Base-by-base conservation (phyloP, 1,284 basidiomycete species). In the Schizophyllum amplum region DNA sequence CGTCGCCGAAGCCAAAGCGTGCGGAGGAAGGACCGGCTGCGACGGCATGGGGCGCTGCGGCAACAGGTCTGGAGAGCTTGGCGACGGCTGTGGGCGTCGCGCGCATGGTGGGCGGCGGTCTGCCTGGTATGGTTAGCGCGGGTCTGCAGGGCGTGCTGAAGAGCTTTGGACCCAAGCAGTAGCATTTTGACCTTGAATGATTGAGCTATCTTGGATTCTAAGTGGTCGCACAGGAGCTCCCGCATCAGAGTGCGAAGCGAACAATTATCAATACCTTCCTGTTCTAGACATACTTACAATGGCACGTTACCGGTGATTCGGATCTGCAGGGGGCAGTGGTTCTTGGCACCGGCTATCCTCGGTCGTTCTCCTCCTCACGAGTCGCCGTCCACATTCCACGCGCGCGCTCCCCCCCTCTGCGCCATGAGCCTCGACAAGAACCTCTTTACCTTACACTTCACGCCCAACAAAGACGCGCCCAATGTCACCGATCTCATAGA, bases 391-490 rank as follows among this genome's bases (percentile, higher is more conserved):
- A 42, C 13, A 17, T 42, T 9, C 7, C 33, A 9, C 33, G 27
- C 33, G 13, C 33, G n/a, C n/a, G n/a, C n/a, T n/a, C n/a, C n/a
- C n/a, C n/a, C n/a, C n/a, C n/a, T n/a, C n/a, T n/a, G n/a, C 17
- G 7, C 7, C 33, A 90, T 90, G 87, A 88, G 84, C 63, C 74
- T 91, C 52, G 87, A 90, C 66, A 79, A 87, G 68, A 91, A 91
- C 67, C 74, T 92, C 5, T 92, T 91, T 71, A 91, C 89, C 2
- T 80, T 92, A 54, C 71, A 78, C 61, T 70, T 91, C 57, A 76
- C 77, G 0, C 80, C 80, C 5, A 80, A 78, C 64, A 69, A 80
- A 57, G 77, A 83, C 24, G 76, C 84, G 60, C 77, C 80, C 20
- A 74, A 75, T 62, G 76, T 86, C 22, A 68, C 84, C 46, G 88